A percentile compares a stretch with the other conserved stretches of the same genome.
These are phyloP conservation scores for Ustilago vetiveriae DNA, from an alignment of 1,284 basidiomycete genomes.

Conservation along the genomic window DNA sequence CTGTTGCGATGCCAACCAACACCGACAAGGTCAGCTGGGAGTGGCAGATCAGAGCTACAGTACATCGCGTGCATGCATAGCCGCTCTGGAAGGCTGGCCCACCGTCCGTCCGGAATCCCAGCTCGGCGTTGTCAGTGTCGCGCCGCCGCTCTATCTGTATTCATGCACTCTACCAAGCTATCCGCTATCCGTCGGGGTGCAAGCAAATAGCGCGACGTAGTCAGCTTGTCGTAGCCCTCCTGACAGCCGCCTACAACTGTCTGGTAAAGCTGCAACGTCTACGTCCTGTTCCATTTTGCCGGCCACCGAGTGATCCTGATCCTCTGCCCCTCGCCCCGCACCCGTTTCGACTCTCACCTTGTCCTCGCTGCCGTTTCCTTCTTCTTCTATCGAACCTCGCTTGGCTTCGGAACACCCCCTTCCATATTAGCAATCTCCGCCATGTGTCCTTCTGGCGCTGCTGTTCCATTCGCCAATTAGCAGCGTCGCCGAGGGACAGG, in stretches of 20 bases:
- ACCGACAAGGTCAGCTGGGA: constrained; percentile 2
- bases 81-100: background rate
- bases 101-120: too few species aligned
- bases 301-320: too few species aligned
- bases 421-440: constrained; percentile 20
- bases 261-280: too few species aligned
- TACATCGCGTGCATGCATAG: background rate
- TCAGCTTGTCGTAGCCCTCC: background rate
- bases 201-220: too few species aligned
- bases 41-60: background rate
- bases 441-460: constrained; percentile 3
- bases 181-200: too few species aligned
- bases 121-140: too few species aligned
- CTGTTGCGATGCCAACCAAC: constrained; percentile 11
- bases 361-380: background rate
- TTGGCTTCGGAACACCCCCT: constrained; percentile 27
- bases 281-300: too few species aligned
- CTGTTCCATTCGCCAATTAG: background rate
- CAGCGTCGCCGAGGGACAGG: background rate
- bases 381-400: constrained; percentile 31
- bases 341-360: constrained; percentile 3
- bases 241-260: background rate
- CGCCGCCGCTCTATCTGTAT: too few species aligned
- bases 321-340: too few species aligned
- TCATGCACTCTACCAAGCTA: too few species aligned